Evolutionary conservation across 2,329 filamentous ascomycete genomes (phyloP).

Genomic region (Hansfordia pulvinata): DNA sequence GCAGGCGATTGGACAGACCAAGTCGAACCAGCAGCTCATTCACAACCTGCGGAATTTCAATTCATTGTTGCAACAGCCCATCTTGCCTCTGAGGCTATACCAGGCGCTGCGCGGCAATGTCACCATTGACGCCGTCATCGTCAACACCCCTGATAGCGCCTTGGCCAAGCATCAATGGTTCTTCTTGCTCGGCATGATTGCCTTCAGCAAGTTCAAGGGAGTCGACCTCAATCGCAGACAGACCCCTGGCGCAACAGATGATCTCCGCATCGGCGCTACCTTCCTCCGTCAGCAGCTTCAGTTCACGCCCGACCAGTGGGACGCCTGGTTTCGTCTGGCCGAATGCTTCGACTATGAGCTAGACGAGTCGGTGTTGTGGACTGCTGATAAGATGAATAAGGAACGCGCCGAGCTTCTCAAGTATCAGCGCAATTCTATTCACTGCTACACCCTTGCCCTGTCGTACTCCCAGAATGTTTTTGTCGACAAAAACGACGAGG

Average conservation of each 20-base stretch:
- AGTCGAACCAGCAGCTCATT: conserved; percentile 66
- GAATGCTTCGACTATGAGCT: conserved; percentile 81
- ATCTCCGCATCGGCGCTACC: conserved; percentile 67
- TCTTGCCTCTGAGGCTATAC: conserved; percentile 71
- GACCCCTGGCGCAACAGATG: conserved; percentile 67
- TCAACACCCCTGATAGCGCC: conserved; percentile 54
- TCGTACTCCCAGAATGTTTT: conserved; percentile 37
- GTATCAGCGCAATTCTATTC: conserved; percentile 67
- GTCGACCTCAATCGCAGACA: conserved; percentile 60
- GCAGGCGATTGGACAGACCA: conserved; percentile 66
- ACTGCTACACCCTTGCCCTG: conserved; percentile 56
- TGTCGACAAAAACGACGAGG: conserved; percentile 28
- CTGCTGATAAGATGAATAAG: conserved; percentile 82
- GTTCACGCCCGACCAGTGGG: conserved; percentile 71
- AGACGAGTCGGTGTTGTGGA: conserved; percentile 80
- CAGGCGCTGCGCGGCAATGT: conserved; percentile 69
- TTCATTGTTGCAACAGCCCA: conserved; percentile 67
- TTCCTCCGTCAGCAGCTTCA: conserved; percentile 75
- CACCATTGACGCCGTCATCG: conserved; percentile 56
- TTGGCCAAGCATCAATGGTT: conserved; percentile 82
- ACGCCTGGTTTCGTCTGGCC: conserved; percentile 79
- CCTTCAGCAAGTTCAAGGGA: conserved; percentile 68
- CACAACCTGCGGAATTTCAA: conserved; percentile 78
- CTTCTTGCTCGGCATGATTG: conserved; percentile 78
- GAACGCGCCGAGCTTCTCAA: conserved; percentile 60